A percentile compares a stretch with the other conserved stretches of the same genome.
Conservation (phyloP, 2,329 filamentous ascomycete species). For the Uncinocarpus reesii region DNA sequence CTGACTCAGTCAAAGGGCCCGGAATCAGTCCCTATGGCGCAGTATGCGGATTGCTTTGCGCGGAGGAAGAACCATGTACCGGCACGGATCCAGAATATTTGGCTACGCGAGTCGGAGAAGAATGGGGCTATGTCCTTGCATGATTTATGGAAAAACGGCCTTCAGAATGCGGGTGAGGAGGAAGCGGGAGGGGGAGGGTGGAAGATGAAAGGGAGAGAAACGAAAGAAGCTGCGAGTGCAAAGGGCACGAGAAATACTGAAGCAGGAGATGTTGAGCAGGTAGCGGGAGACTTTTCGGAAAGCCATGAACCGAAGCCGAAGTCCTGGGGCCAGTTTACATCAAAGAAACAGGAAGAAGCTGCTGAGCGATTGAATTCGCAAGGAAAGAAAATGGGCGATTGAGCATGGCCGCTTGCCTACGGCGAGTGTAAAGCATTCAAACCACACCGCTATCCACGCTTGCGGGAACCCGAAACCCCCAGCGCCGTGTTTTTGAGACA, state of each 20-base stretch:
- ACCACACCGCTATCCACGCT: no score
- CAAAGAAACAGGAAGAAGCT: no score
- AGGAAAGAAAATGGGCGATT: no score
- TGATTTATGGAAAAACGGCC: slow-evolving; percentile 11
- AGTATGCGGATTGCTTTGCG: slow-evolving; percentile 27
- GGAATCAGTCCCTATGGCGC: slow-evolving; percentile 21
- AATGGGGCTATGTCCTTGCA: slow-evolving; percentile 20
- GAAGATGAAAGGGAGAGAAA: background rate
- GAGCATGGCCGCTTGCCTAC: no score
- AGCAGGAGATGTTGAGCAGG: background rate
- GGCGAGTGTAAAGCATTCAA: no score
- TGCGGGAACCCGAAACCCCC: no score
- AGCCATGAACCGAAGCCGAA: no score
- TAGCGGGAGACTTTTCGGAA: no score
- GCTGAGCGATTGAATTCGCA: no score
- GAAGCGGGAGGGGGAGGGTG: background rate
- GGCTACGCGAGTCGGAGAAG: slow-evolving; percentile 18
- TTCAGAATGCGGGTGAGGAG: slow-evolving; percentile 1
- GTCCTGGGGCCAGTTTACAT: no score
- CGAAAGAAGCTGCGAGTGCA: background rate
- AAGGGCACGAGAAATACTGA: background rate
- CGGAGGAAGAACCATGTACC: slow-evolving; percentile 21
- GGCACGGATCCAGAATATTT: slow-evolving; percentile 18
- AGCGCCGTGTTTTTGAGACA: no score
- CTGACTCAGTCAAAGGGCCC: slow-evolving; percentile 16